phyloP scores from a whole-genome alignment of 371 early-diverging fungal genomes.

The Rhizoclosmatium hyalinum region DNA sequence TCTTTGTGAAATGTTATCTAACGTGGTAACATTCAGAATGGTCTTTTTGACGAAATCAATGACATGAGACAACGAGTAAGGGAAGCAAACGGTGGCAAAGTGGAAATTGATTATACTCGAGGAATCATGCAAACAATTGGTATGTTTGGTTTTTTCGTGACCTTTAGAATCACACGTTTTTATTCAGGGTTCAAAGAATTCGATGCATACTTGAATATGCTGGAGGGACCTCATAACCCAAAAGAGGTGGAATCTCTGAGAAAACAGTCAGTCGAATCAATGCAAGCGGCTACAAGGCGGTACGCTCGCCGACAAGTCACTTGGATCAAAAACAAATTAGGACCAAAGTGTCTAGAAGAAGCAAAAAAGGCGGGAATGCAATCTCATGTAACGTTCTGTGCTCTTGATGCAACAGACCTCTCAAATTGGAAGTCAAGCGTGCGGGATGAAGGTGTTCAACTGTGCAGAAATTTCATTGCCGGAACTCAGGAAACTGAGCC shows the following conservation, averaged over 20 bases:
- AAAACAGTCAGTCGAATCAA: slow-evolving; percentile 69
- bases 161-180: not conserved
- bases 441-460: not conserved
- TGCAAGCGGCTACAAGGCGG: slow-evolving; percentile 85
- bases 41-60: slow-evolving; percentile 83
- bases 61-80: slow-evolving; percentile 66
- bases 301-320: slow-evolving; percentile 88
- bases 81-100: slow-evolving; percentile 28
- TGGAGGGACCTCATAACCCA: slow-evolving; percentile 41
- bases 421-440: slow-evolving; percentile 13
- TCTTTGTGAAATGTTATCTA: not conserved
- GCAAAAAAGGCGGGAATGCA: slow-evolving; percentile 24
- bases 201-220: slow-evolving; percentile 68
- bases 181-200: slow-evolving; percentile 91
- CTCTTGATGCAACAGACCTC: slow-evolving; percentile 76
- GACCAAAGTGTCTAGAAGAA: slow-evolving; percentile 43
- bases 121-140: slow-evolving; percentile 87
- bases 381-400: slow-evolving; percentile 59
- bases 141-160: slow-evolving; percentile 33
- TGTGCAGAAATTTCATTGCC: slow-evolving; percentile 11
- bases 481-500: not conserved
- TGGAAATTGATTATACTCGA: slow-evolving; percentile 67
- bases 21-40: slow-evolving; percentile 51
- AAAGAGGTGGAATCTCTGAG: slow-evolving; percentile 57
- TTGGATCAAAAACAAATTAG: slow-evolving; percentile 89